These are phyloP conservation scores for Mentha longifolia DNA, from an alignment of 257 asterid genomes.

Conservation along the genomic window DNA sequence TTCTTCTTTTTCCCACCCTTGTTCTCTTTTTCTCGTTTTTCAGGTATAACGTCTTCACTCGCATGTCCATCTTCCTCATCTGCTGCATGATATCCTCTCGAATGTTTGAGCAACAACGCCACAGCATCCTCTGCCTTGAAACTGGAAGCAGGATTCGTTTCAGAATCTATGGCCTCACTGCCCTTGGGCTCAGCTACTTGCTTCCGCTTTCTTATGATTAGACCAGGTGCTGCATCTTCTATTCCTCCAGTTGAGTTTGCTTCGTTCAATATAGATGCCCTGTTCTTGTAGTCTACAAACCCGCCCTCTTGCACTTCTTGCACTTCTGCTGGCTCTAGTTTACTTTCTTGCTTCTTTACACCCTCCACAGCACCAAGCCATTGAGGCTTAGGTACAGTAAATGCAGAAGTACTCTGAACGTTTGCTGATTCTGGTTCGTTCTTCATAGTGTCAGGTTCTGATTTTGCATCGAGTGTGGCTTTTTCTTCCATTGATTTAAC, in stretches of 20 bases:
- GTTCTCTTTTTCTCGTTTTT: conserved; percentile 41
- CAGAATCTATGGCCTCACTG: conserved; percentile 50
- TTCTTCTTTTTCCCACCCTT: conserved; percentile 60
- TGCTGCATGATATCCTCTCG: conserved; percentile 55
- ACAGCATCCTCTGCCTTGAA: conserved; percentile 82
- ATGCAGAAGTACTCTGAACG: conserved; percentile 46
- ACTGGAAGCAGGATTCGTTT: conserved; percentile 49
- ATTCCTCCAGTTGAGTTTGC: conserved; percentile 48
- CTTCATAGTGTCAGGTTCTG: conserved; percentile 47
- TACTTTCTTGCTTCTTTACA: conserved; percentile 53
- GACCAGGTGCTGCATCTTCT: conserved; percentile 96
- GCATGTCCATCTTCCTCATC: conserved; percentile 51
- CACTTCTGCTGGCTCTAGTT: conserved; percentile 38
- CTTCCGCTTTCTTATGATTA: conserved; percentile 90
- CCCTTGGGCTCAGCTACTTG: conserved; percentile 49
- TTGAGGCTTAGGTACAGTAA: conserved; percentile 69
- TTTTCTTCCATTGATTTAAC: conserved; percentile 42
- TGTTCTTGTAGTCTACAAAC: conserved; percentile 87
- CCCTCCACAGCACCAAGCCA: conserved; percentile 95
- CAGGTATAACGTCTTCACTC: conserved; percentile 33
- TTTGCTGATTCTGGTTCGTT: conserved; percentile 39
- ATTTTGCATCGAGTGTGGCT: conserved; percentile 33
- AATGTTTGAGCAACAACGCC: conserved; percentile 81
- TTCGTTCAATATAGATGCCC: conserved; percentile 54
- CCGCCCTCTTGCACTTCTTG: conserved; percentile 62